Evolutionary conservation across 192 early-diverging fungal genomes (phyloP), one percentile per base, ranked within the genome.

Genomic region (Pilaira anomala): DNA sequence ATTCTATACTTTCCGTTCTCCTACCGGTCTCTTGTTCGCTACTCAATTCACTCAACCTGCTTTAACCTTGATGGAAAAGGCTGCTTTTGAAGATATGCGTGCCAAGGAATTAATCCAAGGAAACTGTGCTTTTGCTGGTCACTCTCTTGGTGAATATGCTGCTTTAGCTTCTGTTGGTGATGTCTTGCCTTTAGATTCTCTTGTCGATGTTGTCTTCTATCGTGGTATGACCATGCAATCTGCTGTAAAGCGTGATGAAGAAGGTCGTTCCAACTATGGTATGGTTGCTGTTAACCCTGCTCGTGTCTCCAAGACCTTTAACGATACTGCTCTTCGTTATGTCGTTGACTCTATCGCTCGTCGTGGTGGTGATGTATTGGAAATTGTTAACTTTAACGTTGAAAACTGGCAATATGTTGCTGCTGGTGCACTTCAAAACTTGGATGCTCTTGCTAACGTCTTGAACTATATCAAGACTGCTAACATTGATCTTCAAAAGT

Each of bases 171-270:
- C 95, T 36, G 88, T 97, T 55, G 93, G 91, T 65, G 88, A 91
- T 63, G 91, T 95, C 0, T 72, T 97, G 26, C 83, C 89, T 16
- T 82, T 94, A 56, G 91, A 95, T 69, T 82, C 87, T 21, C 71
- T 95, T 9, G 85, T 94, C 42, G 94, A 96, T 65, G 88, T 98
- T 21, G 91, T 92, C 21, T 96, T 98, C 78, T 92, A 94, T 82
- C 90, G 96, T 71, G 96, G 96, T 67, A 92, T 94, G 91, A 94
- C 93, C n/a, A 96, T 98, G 96, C 96, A 96, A 82, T 79, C 88
- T 41, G 90, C 93, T 18, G 96, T 98, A 1, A 82, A 80, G 55
- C 88, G 94, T 56, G 94, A 95, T 58, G 69, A 72, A 1, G 29
- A 78, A 21, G 83, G 90, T 40, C 84, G 88, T n/a, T 96, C 96